These are phyloP conservation scores for Aureobasidium pullulans DNA, from an alignment of 2,329 filamentous ascomycete species.

Conservation along the genomic window DNA sequence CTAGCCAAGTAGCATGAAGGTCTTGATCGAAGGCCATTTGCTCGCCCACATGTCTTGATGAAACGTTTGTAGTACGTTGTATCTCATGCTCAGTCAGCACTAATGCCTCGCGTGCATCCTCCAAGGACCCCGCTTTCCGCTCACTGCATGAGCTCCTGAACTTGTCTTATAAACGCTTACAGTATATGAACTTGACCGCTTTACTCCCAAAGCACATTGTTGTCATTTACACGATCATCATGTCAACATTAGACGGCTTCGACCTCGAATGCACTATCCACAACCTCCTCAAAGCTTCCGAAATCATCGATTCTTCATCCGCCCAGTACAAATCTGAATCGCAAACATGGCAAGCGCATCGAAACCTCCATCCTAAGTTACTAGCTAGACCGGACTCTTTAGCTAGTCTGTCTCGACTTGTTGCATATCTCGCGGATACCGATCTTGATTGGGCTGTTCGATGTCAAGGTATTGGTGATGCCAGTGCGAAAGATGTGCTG, in stretches of 20 bases:
- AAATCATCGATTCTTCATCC: background rate
- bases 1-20: no score
- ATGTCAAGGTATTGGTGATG: constrained; percentile 30
- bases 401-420: background rate
- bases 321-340: background rate
- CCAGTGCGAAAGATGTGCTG: constrained; percentile 32
- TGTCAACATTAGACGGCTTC: no score
- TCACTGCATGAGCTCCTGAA: no score
- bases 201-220: no score
- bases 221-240: no score
- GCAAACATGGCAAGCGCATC: constrained; percentile 6
- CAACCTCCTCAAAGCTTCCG: background rate
- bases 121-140: no score
- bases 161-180: no score
- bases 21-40: no score
- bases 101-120: no score
- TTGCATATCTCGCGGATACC: constrained; percentile 14
- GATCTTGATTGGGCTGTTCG: constrained; percentile 33
- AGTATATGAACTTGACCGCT: background rate
- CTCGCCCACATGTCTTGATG: no score
- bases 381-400: background rate
- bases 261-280: background rate
- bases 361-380: background rate
- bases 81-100: no score
- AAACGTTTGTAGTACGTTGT: no score